Conservation (phyloP, 1,284 basidiomycete species). For the Cerioporus squamosus region DNA sequence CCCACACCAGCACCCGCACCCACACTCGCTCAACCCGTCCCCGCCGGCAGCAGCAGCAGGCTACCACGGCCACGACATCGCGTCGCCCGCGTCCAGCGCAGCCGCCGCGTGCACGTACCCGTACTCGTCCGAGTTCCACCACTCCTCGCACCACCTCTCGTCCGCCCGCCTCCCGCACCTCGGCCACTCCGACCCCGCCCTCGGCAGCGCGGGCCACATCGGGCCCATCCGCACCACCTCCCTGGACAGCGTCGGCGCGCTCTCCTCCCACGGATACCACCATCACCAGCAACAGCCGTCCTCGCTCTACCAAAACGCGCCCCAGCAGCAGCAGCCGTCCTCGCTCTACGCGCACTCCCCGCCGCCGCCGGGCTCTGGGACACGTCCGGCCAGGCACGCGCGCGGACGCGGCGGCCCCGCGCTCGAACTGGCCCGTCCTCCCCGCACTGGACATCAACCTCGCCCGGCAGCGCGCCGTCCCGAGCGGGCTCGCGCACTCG, state of each 20-base stretch:
- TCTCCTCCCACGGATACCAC: slow-evolving; percentile 2
- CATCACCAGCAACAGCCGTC: background rate
- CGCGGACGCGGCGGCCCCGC: slow-evolving; percentile 14
- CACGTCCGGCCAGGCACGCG: slow-evolving; percentile 13
- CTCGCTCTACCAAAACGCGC: slow-evolving; percentile 18
- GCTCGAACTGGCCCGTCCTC: slow-evolving; percentile 33
- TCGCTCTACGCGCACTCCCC: background rate
- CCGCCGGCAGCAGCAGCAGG: slow-evolving; percentile 20
- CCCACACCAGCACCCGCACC: too few species aligned
- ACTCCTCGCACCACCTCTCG: slow-evolving; percentile 13
- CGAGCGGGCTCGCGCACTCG: background rate
- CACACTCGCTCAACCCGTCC: slow-evolving; percentile 21
- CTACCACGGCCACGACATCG: slow-evolving; percentile 5
- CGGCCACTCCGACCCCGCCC: slow-evolving; percentile 11
- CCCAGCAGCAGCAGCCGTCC: background rate
- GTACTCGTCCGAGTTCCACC: slow-evolving; percentile 25
- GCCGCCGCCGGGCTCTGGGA: slow-evolving; percentile 32
- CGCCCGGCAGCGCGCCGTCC: slow-evolving; percentile 27
- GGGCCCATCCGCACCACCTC: slow-evolving; percentile 26
- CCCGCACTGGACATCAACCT: slow-evolving; percentile 35
- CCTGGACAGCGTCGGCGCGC: slow-evolving; percentile 18
- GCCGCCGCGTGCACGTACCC: slow-evolving; percentile 24
- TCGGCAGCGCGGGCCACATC: slow-evolving; percentile 11
- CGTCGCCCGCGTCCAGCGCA: too few species aligned
- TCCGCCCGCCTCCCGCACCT: slow-evolving; percentile 11